A percentile compares a stretch with the other conserved stretches of the same genome.
phyloP scores from a whole-genome alignment of 129 eudicot genomes.

The Helichrysum umbraculigerum region DNA sequence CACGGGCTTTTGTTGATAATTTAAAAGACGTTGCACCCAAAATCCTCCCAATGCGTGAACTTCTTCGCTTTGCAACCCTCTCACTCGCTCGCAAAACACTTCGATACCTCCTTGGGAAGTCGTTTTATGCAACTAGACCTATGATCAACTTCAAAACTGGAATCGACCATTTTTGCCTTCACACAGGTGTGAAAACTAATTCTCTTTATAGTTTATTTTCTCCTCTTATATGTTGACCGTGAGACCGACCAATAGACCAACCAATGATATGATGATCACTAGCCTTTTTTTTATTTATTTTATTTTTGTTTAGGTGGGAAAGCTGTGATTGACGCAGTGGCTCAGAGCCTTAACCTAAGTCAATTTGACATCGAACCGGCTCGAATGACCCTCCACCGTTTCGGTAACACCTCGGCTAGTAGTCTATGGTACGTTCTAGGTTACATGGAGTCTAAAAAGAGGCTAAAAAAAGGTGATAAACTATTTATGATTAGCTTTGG shows the following conservation, averaged over 20 bases:
- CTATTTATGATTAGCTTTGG: constrained; percentile 92
- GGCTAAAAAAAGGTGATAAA: constrained; percentile 75
- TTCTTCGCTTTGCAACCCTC: constrained; percentile 45
- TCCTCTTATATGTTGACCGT: too few species aligned
- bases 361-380: constrained; percentile 86
- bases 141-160: constrained; percentile 75
- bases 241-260: not conserved
- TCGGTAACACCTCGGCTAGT: constrained; percentile 95
- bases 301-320: constrained; percentile 47
- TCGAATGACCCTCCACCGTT: constrained; percentile 91
- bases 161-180: constrained; percentile 85
- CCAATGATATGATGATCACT: not conserved
- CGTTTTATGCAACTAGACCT: constrained; percentile 37
- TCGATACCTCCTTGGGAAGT: constrained; percentile 34
- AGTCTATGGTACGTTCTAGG: constrained; percentile 92
- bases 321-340: constrained; percentile 89
- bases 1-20: constrained; percentile 77
- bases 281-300: not conserved
- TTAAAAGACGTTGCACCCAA: constrained; percentile 63
- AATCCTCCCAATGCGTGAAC: constrained; percentile 68
- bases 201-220: too few species aligned
- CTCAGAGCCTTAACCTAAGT: constrained; percentile 50
- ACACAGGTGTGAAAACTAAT: constrained; percentile 85
- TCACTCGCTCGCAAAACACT: constrained; percentile 30
- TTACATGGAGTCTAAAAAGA: constrained; percentile 90